Conservation (phyloP, 768 basidiomycete genomes). For the Tricholoma bakamatsutake region DNA sequence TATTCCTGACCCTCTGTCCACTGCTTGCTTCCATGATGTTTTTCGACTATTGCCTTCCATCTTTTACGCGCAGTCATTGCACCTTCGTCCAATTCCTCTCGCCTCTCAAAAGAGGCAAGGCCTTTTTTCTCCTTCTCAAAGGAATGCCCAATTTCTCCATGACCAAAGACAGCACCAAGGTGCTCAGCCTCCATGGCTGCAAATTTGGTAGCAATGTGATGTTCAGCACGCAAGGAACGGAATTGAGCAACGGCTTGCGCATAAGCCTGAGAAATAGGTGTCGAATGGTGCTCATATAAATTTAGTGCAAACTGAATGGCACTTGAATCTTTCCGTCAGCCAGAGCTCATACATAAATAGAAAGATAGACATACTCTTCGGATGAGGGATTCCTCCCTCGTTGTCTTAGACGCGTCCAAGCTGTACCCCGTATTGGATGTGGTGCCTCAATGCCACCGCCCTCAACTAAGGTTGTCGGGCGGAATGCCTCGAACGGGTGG, state of each 20-base stretch:
- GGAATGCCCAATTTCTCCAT: conserved; percentile 53
- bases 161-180: conserved; percentile 61
- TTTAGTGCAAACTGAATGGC: conserved; percentile 76
- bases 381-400: conserved; percentile 75
- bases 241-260: conserved; percentile 76
- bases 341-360: background rate
- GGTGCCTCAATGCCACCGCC: conserved; percentile 47
- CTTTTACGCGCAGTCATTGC: conserved; percentile 63
- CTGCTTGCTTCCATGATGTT: conserved; percentile 33
- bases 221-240: conserved; percentile 80
- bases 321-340: conserved; percentile 35
- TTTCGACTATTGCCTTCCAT: conserved; percentile 65
- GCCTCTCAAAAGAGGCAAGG: conserved; percentile 53
- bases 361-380: conserved; percentile 70
- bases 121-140: conserved; percentile 58
- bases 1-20: conserved; percentile 79
- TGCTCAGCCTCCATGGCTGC: conserved; percentile 78
- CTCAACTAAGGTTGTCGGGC: conserved; percentile 75
- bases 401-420: conserved; percentile 80
- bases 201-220: conserved; percentile 67
- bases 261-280: conserved; percentile 78
- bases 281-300: conserved; percentile 57
- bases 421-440: conserved; percentile 49
- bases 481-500: conserved; percentile 93
- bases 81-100: conserved; percentile 52